Evolutionary conservation across 2,329 filamentous ascomycete species (phyloP), one percentile per base, ranked within the genome.

Genomic region (Exophiala viscosa): DNA sequence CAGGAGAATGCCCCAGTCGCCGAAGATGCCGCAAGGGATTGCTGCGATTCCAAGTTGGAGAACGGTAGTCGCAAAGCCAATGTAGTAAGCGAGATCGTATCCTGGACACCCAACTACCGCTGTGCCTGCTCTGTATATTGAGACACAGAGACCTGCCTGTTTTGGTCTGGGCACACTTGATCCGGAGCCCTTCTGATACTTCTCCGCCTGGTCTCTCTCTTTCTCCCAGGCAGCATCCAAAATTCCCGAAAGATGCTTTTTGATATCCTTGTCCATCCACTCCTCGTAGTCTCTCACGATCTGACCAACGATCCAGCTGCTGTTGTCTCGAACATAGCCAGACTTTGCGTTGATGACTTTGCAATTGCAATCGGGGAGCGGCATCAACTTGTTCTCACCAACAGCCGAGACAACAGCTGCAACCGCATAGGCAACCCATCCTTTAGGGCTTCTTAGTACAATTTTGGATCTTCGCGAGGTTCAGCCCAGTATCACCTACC

Each of bases 281-380:
- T 15, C 45, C 8, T 74, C 69, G 32, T 67, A 70, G 57, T 76
- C 73, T 20, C 73, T 64, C 5, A 76, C 54, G 0, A 77, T 63
- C 0, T 74, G 64, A 0, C 72, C 73, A 8, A 77, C 59, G 3
- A 76, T 61, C 73, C 73, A 77, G 15, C 62, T 67, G 10, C 63
- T 62, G 48, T 76, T 76, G 2, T 67, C 62, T 1, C 71, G 65
- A 4, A 61, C 60, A 52, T 71, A 70, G 1, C 73, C 69, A 13
- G 59, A 45, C 15, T 52, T 47, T 28, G 46, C 60, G 52, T 73
- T 73, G 34, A 58, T 54, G 15, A 60, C 52, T 44, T 74, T 68
- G 14, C 75, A 66, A 5, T 42, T 50, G 63, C 58, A 52, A 31
- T 59, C 57, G 1, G 75, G 68, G 31, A 58, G 47, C 6, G 71